These are phyloP conservation scores for Boletus smithii DNA, from an alignment of 1,284 basidiomycete species.

Conservation along the genomic window DNA sequence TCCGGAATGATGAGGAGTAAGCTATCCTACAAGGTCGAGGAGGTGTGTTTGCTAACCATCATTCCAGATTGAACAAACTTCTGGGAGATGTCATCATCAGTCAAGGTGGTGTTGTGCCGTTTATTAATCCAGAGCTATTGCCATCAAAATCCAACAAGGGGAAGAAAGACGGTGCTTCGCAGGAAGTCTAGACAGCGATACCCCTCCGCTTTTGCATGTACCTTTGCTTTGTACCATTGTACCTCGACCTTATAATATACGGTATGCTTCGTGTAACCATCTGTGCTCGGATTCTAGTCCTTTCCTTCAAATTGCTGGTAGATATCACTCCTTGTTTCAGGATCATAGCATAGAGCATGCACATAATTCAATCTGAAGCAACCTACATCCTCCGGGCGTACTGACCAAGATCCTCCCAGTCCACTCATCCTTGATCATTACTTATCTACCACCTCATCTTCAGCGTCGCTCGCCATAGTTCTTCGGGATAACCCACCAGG, in stretches of 20 bases:
- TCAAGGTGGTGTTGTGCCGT: slow-evolving; percentile 76
- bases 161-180: slow-evolving; percentile 46
- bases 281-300: neutral
- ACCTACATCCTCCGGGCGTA: neutral
- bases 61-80: slow-evolving; percentile 59
- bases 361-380: neutral
- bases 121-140: slow-evolving; percentile 61
- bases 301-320: neutral
- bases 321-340: neutral
- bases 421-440: slow-evolving; percentile 6
- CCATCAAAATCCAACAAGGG: slow-evolving; percentile 62
- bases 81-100: slow-evolving; percentile 76
- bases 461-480: slow-evolving; percentile 78
- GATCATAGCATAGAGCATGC: slow-evolving; percentile 1
- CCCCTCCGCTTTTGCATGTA: slow-evolving; percentile 9
- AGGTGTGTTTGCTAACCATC: slow-evolving; percentile 1
- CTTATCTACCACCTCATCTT: slow-evolving; percentile 60
- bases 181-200: slow-evolving; percentile 31
- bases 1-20: slow-evolving; percentile 79
- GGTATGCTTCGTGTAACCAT: slow-evolving; percentile 29
- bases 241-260: slow-evolving; percentile 32
- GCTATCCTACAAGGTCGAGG: slow-evolving; percentile 16
- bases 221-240: slow-evolving; percentile 22
- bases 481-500: slow-evolving; percentile 62
- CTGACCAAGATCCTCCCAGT: neutral